Conservation (phyloP, 768 basidiomycete species). For the Tephrocybe sp. region DNA sequence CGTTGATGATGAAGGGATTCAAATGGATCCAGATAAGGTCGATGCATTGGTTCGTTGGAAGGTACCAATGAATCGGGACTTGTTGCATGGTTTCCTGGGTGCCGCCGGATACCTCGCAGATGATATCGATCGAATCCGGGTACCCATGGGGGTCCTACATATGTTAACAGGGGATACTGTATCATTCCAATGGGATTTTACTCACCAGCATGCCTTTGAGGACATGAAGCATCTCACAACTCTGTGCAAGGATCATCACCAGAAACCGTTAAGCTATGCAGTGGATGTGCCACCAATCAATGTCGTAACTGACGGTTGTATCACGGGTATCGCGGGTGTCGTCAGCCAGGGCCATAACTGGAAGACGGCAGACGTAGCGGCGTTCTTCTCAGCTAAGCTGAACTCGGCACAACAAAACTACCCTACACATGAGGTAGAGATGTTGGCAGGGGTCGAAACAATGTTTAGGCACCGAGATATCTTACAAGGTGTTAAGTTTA, state of each 20-base stretch:
- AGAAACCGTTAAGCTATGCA: constrained; percentile 17
- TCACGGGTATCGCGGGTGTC: constrained; percentile 20
- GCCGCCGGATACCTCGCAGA: not conserved
- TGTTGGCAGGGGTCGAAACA: constrained; percentile 21
- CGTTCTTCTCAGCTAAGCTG: constrained; percentile 8
- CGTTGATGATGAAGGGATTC: not conserved
- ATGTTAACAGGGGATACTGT: not conserved
- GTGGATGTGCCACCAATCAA: constrained; percentile 15
- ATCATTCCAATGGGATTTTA: not conserved
- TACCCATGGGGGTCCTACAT: not conserved
- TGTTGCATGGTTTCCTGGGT: not conserved
- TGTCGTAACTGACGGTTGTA: constrained; percentile 24
- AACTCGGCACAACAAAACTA: constrained; percentile 30
- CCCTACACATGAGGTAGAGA: constrained; percentile 15
- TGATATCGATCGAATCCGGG: not conserved
- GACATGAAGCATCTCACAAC: not conserved
- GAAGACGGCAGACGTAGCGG: constrained; percentile 27
- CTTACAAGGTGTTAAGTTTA: constrained; percentile 24
- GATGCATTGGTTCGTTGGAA: not conserved
- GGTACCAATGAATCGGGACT: not conserved
- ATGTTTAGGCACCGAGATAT: constrained; percentile 21
- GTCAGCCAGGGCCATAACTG: constrained; percentile 21
- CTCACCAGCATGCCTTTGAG: not conserved
- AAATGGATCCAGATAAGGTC: not conserved
- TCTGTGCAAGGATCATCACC: not conserved